These are phyloP conservation scores for Macrotyloma uniflorum DNA, from an alignment of 306 rosid species.

Conservation along the genomic window DNA sequence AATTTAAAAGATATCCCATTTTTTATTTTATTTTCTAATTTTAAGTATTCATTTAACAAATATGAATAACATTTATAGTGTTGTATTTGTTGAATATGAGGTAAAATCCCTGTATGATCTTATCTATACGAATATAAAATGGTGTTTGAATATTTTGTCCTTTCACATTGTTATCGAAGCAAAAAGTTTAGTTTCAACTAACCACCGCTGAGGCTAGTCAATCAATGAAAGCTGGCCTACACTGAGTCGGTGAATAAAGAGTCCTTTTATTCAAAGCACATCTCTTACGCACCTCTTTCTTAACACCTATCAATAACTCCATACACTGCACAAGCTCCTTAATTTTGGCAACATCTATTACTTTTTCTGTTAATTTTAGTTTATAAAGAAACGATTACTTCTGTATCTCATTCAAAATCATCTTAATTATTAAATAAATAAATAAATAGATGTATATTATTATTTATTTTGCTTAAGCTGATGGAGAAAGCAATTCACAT, in stretches of 20 bases:
- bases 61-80: no score
- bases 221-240: neutral
- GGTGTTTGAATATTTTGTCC: neutral
- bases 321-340: neutral
- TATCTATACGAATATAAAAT: no score
- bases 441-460: neutral
- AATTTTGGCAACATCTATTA: no score
- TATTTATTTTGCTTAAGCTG: neutral
- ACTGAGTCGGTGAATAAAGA: neutral
- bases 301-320: neutral
- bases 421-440: neutral
- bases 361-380: no score
- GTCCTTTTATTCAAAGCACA: neutral
- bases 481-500: slow-evolving; percentile 19
- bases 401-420: neutral
- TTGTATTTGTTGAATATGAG: no score
- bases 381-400: neutral
- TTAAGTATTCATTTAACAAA: no score
- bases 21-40: no score
- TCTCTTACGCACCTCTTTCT: neutral
- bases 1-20: no score
- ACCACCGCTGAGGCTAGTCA: neutral
- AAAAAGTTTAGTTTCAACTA: neutral
- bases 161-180: neutral
- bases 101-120: no score